Evolutionary conservation across 306 rosid genomes (phyloP).

Genomic region (Corylus americana): DNA sequence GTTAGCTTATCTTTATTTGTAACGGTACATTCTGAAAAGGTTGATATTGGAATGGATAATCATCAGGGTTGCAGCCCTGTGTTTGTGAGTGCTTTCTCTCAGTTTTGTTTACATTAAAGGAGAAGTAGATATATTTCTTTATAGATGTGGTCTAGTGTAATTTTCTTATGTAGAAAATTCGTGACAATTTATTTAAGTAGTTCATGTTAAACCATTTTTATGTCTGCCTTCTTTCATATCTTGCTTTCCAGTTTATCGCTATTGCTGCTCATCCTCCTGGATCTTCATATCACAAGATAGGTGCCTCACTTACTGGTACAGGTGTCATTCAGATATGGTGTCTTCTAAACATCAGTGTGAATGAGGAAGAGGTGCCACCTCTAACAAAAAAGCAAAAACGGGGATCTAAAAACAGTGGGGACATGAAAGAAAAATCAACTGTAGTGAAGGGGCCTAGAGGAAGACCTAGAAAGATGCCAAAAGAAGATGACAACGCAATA

Average conservation of each 20-base stretch:
- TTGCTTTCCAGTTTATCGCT: conserved; percentile 66
- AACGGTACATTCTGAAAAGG: background rate
- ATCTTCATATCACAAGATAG: conserved; percentile 89
- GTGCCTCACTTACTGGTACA: conserved; percentile 77
- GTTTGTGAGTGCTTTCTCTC: background rate
- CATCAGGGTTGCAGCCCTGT: too few relatives aligned
- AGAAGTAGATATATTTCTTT: background rate
- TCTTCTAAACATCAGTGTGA: conserved; percentile 51
- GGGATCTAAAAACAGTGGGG: conserved; percentile 25
- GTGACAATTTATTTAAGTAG: background rate
- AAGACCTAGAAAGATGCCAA: conserved; percentile 51
- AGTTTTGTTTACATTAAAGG: background rate
- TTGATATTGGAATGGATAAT: background rate
- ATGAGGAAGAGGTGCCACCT: conserved; percentile 34
- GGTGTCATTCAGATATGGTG: conserved; percentile 96
- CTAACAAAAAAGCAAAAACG: conserved; percentile 28
- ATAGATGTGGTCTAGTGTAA: background rate
- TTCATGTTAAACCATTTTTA: conserved; percentile 1
- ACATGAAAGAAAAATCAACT: conserved; percentile 31
- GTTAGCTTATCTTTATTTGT: background rate
- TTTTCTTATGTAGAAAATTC: background rate
- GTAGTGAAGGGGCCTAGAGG: conserved; percentile 63
- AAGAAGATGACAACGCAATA: background rate
- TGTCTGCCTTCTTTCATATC: conserved; percentile 14
- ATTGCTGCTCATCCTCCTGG: conserved; percentile 93